These are phyloP conservation scores for Pichia sp. DNA, from an alignment of 1,139 yeast species.

Conservation along the genomic window DNA sequence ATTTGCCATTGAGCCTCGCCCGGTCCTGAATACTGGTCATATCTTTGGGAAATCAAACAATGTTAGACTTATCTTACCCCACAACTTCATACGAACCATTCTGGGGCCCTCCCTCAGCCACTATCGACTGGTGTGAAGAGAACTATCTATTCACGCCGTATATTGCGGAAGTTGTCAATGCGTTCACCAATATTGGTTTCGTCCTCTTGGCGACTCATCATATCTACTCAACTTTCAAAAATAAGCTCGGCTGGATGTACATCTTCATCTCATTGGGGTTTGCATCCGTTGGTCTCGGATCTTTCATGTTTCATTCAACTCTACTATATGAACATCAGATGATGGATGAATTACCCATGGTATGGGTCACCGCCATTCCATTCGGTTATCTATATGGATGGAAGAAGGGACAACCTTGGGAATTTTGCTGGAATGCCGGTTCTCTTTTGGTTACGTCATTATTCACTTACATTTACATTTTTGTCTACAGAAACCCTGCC, in stretches of 20 bases:
- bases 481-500: conserved; percentile 70
- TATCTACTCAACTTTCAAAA: conserved; percentile 49
- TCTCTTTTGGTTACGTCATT: conserved; percentile 50
- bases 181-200: conserved; percentile 57
- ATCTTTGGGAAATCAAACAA: not conserved
- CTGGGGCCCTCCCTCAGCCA: conserved; percentile 40
- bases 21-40: too few species aligned
- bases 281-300: conserved; percentile 82
- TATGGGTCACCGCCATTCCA: conserved; percentile 93
- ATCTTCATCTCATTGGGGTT: conserved; percentile 70
- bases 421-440: conserved; percentile 25
- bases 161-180: conserved; percentile 84
- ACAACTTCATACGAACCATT: conserved; percentile 12
- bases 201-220: conserved; percentile 64
- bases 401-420: conserved; percentile 34
- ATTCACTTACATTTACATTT: conserved; percentile 54
- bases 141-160: conserved; percentile 81
- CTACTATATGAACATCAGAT: conserved; percentile 80
- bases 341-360: conserved; percentile 95
- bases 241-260: conserved; percentile 64
- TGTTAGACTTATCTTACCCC: conserved; percentile 14
- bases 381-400: conserved; percentile 84
- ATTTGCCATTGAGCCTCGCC: too few species aligned
- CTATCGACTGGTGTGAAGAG: conserved; percentile 97
- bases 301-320: conserved; percentile 97